Conservation (phyloP, 495 filamentous ascomycete genomes). For the Xylaria venustula region DNA sequence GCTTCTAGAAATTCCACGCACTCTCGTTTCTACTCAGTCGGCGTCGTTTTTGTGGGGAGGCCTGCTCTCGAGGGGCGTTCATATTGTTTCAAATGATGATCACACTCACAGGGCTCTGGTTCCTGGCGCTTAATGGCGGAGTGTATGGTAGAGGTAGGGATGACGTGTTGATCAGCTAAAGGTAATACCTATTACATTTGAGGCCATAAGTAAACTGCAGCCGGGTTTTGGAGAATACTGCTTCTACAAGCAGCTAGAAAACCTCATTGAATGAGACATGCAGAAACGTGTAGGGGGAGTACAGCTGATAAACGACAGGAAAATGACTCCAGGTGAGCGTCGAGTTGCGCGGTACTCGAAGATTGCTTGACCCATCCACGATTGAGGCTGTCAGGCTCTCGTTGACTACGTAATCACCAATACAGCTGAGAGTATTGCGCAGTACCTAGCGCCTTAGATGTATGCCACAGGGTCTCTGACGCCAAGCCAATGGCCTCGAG, state of each 20-base stretch:
- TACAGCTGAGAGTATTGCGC: background rate
- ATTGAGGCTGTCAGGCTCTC: background rate
- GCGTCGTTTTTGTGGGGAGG: background rate
- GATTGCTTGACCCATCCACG: no score
- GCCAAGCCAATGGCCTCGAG: background rate
- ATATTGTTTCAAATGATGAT: background rate
- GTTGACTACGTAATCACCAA: background rate
- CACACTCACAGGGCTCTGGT: background rate
- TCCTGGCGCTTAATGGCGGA: background rate
- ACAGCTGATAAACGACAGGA: no score
- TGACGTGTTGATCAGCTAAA: background rate
- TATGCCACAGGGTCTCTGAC: no score
- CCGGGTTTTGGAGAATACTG: no score
- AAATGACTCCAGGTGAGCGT: no score
- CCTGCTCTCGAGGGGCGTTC: background rate
- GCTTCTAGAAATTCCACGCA: background rate
- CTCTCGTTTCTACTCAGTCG: background rate
- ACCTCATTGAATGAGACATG: no score
- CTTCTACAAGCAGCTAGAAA: no score
- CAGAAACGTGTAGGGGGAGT: no score
- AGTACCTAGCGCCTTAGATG: background rate
- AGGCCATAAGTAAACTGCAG: no score
- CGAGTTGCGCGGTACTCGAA: background rate
- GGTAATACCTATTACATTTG: background rate
- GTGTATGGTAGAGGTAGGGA: background rate